A percentile compares a stretch with the other conserved stretches of the same genome.
These are phyloP conservation scores for Parastagonospora nodorum DNA, from an alignment of 2,329 filamentous ascomycete species.

Conservation along the genomic window DNA sequence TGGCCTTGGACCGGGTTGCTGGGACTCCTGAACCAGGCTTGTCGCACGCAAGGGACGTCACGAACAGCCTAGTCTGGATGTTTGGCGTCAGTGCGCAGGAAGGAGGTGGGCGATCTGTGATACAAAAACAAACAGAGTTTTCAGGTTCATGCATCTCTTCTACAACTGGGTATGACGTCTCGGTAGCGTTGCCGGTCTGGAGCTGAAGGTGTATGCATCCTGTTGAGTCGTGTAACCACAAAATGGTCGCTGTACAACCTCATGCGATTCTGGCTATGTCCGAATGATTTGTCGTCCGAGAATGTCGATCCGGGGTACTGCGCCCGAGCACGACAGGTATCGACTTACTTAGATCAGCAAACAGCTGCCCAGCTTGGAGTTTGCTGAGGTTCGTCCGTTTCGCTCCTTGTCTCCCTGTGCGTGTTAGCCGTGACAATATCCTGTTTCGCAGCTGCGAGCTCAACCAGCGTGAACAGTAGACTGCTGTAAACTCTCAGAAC, in stretches of 20 bases:
- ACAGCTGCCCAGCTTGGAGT: neutral
- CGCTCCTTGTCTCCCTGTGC: neutral
- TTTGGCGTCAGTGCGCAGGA: constrained; percentile 10
- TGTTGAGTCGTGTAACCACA: constrained; percentile 15
- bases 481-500: neutral
- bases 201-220: constrained; percentile 10
- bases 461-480: too few relatives aligned
- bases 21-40: constrained; percentile 15
- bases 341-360: neutral
- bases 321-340: constrained; percentile 11
- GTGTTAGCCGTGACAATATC: neutral
- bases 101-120: constrained; percentile 6
- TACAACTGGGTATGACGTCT: constrained; percentile 21
- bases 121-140: constrained; percentile 12
- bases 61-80: constrained; percentile 6
- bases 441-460: too few relatives aligned
- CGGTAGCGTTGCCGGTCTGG: constrained; percentile 18
- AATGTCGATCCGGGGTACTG: constrained; percentile 5
- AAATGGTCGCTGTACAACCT: constrained; percentile 16
- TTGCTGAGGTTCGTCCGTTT: neutral
- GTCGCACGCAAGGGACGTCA: constrained; percentile 25
- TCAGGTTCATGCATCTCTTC: constrained; percentile 22
- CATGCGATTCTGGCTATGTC: constrained; percentile 1
- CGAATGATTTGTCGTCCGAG: constrained; percentile 3
- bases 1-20: constrained; percentile 27